These are phyloP conservation scores for Bryoerythrophyllum caledonicum DNA, from an alignment of 225 moss, liverwort and hornwort genomes.

Conservation along the genomic window DNA sequence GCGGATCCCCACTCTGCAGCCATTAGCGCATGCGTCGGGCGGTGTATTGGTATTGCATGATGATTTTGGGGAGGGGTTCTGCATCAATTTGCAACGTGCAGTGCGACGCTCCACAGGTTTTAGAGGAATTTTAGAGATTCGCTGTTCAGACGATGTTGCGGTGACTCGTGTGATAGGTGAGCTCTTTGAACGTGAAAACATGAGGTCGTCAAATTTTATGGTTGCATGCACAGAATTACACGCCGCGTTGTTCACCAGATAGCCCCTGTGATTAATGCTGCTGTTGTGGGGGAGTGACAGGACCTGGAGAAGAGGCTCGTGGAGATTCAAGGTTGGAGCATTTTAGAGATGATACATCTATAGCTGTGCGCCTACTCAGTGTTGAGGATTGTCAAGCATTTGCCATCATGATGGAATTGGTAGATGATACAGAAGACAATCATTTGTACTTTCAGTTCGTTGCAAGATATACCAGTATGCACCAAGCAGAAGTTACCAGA, in stretches of 20 bases:
- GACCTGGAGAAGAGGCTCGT: slow-evolving; percentile 63
- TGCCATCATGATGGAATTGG: slow-evolving; percentile 65
- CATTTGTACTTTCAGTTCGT: slow-evolving; percentile 74
- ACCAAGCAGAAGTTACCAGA: slow-evolving; percentile 67
- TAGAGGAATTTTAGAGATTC: slow-evolving; percentile 67
- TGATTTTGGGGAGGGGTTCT: slow-evolving; percentile 81
- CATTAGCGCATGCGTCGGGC: slow-evolving; percentile 67
- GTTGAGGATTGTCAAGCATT: slow-evolving; percentile 82
- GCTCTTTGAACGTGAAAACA: background rate
- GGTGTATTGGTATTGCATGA: slow-evolving; percentile 79
- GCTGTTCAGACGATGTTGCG: slow-evolving; percentile 64
- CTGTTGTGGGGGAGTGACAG: slow-evolving; percentile 22
- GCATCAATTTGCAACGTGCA: slow-evolving; percentile 67
- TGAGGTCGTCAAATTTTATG: background rate
- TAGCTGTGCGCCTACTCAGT: slow-evolving; percentile 65
- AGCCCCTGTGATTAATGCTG: slow-evolving; percentile 3
- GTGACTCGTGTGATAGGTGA: slow-evolving; percentile 68
- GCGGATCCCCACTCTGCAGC: slow-evolving; percentile 67
- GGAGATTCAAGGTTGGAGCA: slow-evolving; percentile 45
- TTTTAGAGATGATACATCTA: slow-evolving; percentile 57
- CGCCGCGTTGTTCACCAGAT: background rate
- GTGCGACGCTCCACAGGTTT: slow-evolving; percentile 72
- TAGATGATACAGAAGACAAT: slow-evolving; percentile 57
- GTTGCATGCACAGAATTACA: background rate
- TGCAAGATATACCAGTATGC: slow-evolving; percentile 56